Evolutionary conservation across 2,329 filamentous ascomycete genomes (phyloP), one percentile per base, ranked within the genome.

Genomic region (Botrytis byssoidea): DNA sequence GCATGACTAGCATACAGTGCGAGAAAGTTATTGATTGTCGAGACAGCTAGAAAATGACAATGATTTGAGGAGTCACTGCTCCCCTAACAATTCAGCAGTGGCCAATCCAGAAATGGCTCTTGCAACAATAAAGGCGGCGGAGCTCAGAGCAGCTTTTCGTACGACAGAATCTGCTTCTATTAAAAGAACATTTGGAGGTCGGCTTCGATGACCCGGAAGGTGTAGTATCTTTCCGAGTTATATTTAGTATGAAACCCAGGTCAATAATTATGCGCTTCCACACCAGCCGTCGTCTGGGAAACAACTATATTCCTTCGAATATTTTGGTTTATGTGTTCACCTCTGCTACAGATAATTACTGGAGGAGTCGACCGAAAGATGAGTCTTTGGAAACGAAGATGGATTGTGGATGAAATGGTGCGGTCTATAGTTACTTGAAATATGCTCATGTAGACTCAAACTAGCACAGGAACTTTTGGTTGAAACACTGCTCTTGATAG

Each of bases 201-300:
- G 12, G 20, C 18, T 44, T 71, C 51, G 9, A 48, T 25, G 16
- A 29, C 25, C n/a, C 16, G 69, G 77, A 75, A 71, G 79, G 81
- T 46, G 42, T 51, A 71, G 6, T 51, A 37, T 22, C 48, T 64
- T 71, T 61, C 69, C 57, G 25, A 37, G 29, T 35, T 48, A 22
- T 29, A 65, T 42, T 32, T 46, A 12, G 9, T 37, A 65, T 29
- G 42, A 44, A 40, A 8, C 35, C 4, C 42, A 48, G 35, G 18
- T 42, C 7, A 44, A 60, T 16, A 42, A 32, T 20, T 82, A 81
- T 57, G 80, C 80, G 70, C 79, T 80, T 3, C 81, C 82, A 64
- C 84, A 83, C 83, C 83, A 85, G 67, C 35, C 37, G 42, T 42
- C 25, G 22, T 60, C 67, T 29, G 37, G 18, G 5, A 60, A 16